Evolutionary conservation across 176 grass and related monocot species (phyloP).

Genomic region (Triticum monococcum): DNA sequence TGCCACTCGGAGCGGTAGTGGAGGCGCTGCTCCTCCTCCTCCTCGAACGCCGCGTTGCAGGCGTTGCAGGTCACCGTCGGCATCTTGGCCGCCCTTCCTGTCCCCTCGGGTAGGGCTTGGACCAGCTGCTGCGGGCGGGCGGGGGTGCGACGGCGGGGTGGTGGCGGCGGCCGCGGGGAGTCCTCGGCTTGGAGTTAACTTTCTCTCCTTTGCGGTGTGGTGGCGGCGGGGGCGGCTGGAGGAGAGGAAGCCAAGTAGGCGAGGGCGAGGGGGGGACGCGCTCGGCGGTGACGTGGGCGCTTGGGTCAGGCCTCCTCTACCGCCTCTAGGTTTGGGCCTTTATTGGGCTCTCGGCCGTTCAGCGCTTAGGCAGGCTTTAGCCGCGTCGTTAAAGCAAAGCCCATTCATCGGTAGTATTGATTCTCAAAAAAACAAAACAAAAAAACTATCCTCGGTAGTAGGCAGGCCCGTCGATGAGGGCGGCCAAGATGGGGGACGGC

Average conservation of each 20-base stretch:
- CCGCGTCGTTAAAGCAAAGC: no score
- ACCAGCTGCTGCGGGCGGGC: neutral
- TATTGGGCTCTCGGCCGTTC: no score
- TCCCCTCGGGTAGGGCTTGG: neutral
- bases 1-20: constrained; percentile 98
- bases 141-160: neutral
- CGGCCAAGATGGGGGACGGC: no score
- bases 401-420: no score
- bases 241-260: constrained; percentile 2
- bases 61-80: constrained; percentile 81
- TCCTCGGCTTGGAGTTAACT: neutral
- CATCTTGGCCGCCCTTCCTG: constrained; percentile 28
- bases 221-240: constrained; percentile 11
- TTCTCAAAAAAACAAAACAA: no score
- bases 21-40: constrained; percentile 68
- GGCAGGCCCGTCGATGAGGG: no score
- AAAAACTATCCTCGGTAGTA: no score
- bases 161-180: neutral
- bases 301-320: constrained; percentile 32
- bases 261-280: constrained; percentile 17
- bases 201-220: neutral
- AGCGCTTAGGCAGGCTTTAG: no score
- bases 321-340: neutral
- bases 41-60: constrained; percentile 83
- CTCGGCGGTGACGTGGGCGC: constrained; percentile 37